Conservation (phyloP, 306 rosid genomes). For the Citrullus colocynthis region DNA sequence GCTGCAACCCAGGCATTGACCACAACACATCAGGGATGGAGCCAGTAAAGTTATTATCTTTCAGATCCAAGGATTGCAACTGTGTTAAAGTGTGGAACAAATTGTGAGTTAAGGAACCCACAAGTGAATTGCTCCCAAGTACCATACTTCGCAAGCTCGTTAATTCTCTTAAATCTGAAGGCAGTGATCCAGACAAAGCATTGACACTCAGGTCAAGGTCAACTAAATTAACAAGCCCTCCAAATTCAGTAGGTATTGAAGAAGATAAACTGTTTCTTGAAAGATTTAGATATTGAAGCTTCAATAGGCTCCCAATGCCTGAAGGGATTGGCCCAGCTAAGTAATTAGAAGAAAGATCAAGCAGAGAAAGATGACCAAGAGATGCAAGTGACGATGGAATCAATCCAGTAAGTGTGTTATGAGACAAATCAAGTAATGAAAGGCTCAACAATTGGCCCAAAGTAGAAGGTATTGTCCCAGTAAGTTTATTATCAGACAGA, state of each 20-base stretch:
- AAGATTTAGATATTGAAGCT: slow-evolving; percentile 62
- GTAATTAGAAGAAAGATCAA: slow-evolving; percentile 55
- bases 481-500: slow-evolving; percentile 56
- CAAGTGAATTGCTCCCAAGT: slow-evolving; percentile 36
- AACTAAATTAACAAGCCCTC: slow-evolving; percentile 48
- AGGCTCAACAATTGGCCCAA: slow-evolving; percentile 45
- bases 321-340: slow-evolving; percentile 45
- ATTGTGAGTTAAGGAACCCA: slow-evolving; percentile 35
- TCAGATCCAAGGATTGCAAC: slow-evolving; percentile 46
- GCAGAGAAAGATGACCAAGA: slow-evolving; percentile 49
- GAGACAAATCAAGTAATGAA: slow-evolving; percentile 60
- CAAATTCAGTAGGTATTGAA: slow-evolving; percentile 46
- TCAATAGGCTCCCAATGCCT: slow-evolving; percentile 37
- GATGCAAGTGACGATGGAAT: slow-evolving; percentile 33
- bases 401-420: slow-evolving; percentile 40
- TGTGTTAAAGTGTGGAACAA: slow-evolving; percentile 28
- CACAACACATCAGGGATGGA: slow-evolving; percentile 39
- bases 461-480: slow-evolving; percentile 45
- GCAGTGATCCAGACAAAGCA: slow-evolving; percentile 36
- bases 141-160: slow-evolving; percentile 46
- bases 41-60: slow-evolving; percentile 41
- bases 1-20: slow-evolving; percentile 48
- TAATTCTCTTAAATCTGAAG: slow-evolving; percentile 36
- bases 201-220: slow-evolving; percentile 81
- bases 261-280: slow-evolving; percentile 46